Evolutionary conservation across 345 rosid genomes (phyloP).

Genomic region (Lepidium didymum): DNA sequence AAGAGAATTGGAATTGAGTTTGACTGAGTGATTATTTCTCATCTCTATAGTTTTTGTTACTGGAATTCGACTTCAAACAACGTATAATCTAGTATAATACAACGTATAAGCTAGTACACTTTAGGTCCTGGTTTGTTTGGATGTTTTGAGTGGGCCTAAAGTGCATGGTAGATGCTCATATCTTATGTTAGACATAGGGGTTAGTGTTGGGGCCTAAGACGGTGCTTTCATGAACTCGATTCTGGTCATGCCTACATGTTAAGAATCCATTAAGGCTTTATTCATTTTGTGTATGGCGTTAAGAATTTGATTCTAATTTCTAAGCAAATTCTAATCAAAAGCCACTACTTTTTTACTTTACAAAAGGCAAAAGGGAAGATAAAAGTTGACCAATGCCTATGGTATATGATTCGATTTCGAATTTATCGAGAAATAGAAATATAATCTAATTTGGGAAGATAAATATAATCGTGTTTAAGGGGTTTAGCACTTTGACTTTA

Average conservation of each 20-base stretch:
- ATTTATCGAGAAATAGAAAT: background rate
- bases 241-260: slow-evolving; percentile 17
- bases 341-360: slow-evolving; percentile 11
- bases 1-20: no score
- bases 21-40: no score
- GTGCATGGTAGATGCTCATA: background rate
- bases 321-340: background rate
- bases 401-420: background rate
- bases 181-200: background rate
- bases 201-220: slow-evolving; percentile 1
- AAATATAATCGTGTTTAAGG: no score
- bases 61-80: no score
- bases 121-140: no score
- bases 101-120: no score
- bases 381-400: background rate
- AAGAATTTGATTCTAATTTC: slow-evolving; percentile 1
- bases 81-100: no score
- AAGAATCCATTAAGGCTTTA: slow-evolving; percentile 9
- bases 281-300: background rate
- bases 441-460: background rate
- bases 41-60: no score
- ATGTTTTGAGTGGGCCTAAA: slow-evolving; percentile 11
- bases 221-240: slow-evolving; percentile 18
- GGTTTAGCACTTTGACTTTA: no score
- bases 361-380: background rate